phyloP scores from a whole-genome alignment of 2,329 filamentous ascomycete species.

The Plectosphaerella cucumerina region DNA sequence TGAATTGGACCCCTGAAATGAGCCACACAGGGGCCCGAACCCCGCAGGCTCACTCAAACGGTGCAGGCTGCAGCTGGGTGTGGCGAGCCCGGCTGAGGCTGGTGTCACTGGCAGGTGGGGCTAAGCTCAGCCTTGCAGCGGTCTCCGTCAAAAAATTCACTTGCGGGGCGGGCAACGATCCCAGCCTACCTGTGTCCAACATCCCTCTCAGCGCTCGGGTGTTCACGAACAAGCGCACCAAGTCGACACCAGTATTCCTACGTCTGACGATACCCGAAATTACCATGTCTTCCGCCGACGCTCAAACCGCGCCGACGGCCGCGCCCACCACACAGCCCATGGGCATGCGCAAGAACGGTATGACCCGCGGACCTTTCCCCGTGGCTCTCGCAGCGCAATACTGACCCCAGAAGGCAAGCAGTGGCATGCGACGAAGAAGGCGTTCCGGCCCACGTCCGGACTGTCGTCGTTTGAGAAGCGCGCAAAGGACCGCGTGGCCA shows the following conservation, averaged over 20 bases:
- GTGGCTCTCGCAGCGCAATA: neutral
- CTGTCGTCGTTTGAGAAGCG: conserved; percentile 77
- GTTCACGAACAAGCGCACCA: too few relatives aligned
- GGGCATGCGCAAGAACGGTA: conserved; percentile 84
- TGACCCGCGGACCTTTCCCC: conserved; percentile 14
- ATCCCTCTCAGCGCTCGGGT: too few relatives aligned
- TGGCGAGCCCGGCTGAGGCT: too few relatives aligned
- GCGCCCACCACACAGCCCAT: conserved; percentile 34
- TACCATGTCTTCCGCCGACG: conserved; percentile 38
- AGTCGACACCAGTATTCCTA: neutral
- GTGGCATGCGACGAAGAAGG: conserved; percentile 80
- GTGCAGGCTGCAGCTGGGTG: too few relatives aligned
- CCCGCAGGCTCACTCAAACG: too few relatives aligned
- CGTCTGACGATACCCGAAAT: neutral
- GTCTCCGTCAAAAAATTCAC: too few relatives aligned
- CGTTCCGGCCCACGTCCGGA: conserved; percentile 79
- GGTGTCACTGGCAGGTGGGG: too few relatives aligned
- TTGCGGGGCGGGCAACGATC: too few relatives aligned
- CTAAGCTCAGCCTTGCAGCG: too few relatives aligned
- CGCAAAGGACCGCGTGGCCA: conserved; percentile 62
- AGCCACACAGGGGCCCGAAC: too few relatives aligned
- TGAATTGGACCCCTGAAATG: too few relatives aligned
- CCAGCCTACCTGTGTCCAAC: too few relatives aligned
- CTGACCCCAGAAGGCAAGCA: conserved; percentile 68
- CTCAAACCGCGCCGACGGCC: conserved; percentile 24